Conservation (phyloP, 352 stramenopile species). For the Blastocystis sp. region DNA sequence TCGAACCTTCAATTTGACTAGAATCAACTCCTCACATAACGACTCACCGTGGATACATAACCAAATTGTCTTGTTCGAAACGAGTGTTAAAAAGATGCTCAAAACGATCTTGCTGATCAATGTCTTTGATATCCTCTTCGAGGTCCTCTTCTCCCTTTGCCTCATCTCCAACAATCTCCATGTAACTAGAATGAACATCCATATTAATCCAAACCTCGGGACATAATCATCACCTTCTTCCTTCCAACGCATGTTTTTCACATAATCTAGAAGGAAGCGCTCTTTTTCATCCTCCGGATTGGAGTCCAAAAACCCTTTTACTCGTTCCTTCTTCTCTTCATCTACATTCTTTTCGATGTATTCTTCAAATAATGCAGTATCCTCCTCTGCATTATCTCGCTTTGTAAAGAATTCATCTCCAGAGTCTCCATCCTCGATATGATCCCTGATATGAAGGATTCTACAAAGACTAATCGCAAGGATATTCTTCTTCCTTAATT, state of each 20-base stretch:
- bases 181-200: slow-evolving; percentile 74
- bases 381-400: slow-evolving; percentile 26
- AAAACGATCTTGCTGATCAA: slow-evolving; percentile 91
- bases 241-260: slow-evolving; percentile 43
- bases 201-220: not conserved
- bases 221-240: slow-evolving; percentile 68
- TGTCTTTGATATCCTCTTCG: slow-evolving; percentile 82
- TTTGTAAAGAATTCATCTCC: slow-evolving; percentile 70
- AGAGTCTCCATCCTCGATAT: slow-evolving; percentile 71
- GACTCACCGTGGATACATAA: slow-evolving; percentile 78
- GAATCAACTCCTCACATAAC: slow-evolving; percentile 70
- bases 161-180: slow-evolving; percentile 76
- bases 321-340: slow-evolving; percentile 45
- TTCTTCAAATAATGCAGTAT: slow-evolving; percentile 56
- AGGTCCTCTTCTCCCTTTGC: slow-evolving; percentile 67
- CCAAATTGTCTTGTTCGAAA: slow-evolving; percentile 90
- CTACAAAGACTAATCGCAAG: slow-evolving; percentile 1
- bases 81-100: slow-evolving; percentile 98
- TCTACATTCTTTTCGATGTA: slow-evolving; percentile 59
- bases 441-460: slow-evolving; percentile 62
- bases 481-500: slow-evolving; percentile 69
- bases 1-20: slow-evolving; percentile 78
- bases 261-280: slow-evolving; percentile 29
- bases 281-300: slow-evolving; percentile 66
- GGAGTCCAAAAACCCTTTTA: slow-evolving; percentile 34